Conservation (phyloP, 345 rosid species). For the Garcia nutans region DNA sequence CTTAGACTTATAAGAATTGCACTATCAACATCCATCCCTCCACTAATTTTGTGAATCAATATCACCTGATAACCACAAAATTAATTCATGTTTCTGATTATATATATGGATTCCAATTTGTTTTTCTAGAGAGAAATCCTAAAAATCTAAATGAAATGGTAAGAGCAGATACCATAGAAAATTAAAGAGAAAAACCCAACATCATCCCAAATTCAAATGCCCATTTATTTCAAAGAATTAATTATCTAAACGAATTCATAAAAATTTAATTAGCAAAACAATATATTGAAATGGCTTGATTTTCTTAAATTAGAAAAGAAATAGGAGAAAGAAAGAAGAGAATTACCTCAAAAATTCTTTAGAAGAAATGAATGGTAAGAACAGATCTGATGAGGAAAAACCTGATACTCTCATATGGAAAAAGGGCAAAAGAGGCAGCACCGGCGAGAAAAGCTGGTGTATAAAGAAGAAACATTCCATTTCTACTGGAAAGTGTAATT, state of each 20-base stretch:
- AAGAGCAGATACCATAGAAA: too few species aligned
- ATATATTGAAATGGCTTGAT: too few species aligned
- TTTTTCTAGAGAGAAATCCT: too few species aligned
- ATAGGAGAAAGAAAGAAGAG: not conserved
- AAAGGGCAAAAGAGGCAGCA: conserved; percentile 45
- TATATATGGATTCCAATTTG: too few species aligned
- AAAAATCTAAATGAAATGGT: not conserved
- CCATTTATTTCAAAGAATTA: too few species aligned
- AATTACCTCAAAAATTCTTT: conserved; percentile 55
- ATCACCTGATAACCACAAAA: conserved; percentile 32
- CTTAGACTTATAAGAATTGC: conserved; percentile 30
- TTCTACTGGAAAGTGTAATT: conserved; percentile 41
- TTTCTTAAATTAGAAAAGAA: too few species aligned
- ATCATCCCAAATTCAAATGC: too few species aligned
- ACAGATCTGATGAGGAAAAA: conserved; percentile 49
- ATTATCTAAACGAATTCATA: too few species aligned
- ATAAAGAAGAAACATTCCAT: conserved; percentile 58
- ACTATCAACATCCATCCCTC: conserved; percentile 39
- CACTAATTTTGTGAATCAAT: conserved; percentile 65
- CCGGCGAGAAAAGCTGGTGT: conserved; percentile 58
- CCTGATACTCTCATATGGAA: conserved; percentile 45
- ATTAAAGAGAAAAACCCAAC: too few species aligned
- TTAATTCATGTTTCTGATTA: not conserved
- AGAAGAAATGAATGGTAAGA: conserved; percentile 67
- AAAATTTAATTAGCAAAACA: not conserved